Evolutionary conservation across 2,329 filamentous ascomycete species (phyloP), one percentile per base, ranked within the genome.

Genomic region (Stachybotrys elegans): DNA sequence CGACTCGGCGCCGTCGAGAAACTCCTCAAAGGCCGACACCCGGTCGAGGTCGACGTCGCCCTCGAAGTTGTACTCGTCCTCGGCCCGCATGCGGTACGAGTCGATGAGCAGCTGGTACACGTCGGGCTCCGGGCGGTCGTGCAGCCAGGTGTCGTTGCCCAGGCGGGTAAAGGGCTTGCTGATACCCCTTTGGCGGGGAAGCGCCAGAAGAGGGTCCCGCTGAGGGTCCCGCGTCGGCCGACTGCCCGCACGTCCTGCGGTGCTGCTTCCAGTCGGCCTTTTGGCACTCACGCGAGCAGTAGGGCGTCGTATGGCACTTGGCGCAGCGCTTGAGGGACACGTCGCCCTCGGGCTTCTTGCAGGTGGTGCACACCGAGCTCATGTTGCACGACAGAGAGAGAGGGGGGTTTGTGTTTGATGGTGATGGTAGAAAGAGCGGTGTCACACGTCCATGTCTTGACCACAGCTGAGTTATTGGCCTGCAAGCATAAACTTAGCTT

Each of bases 261-360:
- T 79, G 75, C 3, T 14, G 21, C 49, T 73, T 72, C 72, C 71
- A 79, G 53, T 78, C 65, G 2, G 57, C 53, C 48, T 70, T 73
- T 54, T 79, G 70, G 59, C 76, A 79, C 27, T 70, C 66, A 20
- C 62, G 62, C 34, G 71, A 73, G 63, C 76, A 81, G 58, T 79
- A 79, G 21, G 51, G 58, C 0, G 65, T 61, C 0, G 50, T 50
- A n/a, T 60, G 62, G 65, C 75, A 78, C 49, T 68, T 71, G n/a
- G 68, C 65, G 54, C 74, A 78, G 41, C 57, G 48, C 47, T 65
- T 69, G 34, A 69, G 55, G 13, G 42, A 46, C 12, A 60, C 54
- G 16, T 57, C 47, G 1, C 56, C 52, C 6, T 57, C 51, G 1
- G 51, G 20, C 49, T 60, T 66, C 2, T 53, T 43, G 54, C 62